Percentiles rank a stretch among this genome's conserved stretches.
Evolutionary conservation across 2,329 filamentous ascomycete genomes (phyloP).

Genomic region (Pseudomassariella vexata): DNA sequence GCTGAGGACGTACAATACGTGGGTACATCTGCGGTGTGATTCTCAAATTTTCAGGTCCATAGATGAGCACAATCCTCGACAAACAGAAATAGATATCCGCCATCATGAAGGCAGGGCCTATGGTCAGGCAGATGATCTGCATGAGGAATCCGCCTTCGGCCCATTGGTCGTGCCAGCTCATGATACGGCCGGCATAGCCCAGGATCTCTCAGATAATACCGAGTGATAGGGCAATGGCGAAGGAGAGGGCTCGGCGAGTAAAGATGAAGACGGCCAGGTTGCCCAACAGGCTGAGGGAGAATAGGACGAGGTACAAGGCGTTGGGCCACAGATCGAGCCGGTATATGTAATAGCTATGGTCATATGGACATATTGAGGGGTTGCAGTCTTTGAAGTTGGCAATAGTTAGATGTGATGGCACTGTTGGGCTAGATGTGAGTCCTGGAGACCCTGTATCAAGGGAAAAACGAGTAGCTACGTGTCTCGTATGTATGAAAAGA

Average conservation of each 20-base stretch:
- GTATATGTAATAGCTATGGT: conserved; percentile 52
- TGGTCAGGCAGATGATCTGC: conserved; percentile 57
- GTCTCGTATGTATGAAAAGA: too few species aligned
- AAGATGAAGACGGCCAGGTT: conserved; percentile 34
- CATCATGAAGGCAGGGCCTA: conserved; percentile 59
- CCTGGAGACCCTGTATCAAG: too few species aligned
- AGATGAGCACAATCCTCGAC: conserved; percentile 39
- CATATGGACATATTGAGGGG: too few species aligned
- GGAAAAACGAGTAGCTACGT: too few species aligned
- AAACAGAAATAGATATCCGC: conserved; percentile 61
- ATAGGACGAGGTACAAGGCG: conserved; percentile 43
- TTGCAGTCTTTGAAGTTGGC: too few species aligned
- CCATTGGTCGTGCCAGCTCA: conserved; percentile 49
- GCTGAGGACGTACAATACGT: conserved; percentile 32
- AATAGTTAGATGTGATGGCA: too few species aligned
- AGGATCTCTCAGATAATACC: conserved; percentile 51
- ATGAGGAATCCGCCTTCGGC: conserved; percentile 41
- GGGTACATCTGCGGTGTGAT: conserved; percentile 42
- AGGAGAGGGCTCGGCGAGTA: conserved; percentile 42
- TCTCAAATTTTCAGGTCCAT: conserved; percentile 42
- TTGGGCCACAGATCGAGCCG: conserved; percentile 49
- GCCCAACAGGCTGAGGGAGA: conserved; percentile 36
- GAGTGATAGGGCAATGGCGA: conserved; percentile 45
- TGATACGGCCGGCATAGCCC: conserved; percentile 54
- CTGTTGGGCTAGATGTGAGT: too few species aligned